Conservation (phyloP, 768 basidiomycete genomes). For the Lentinus tigrinus region DNA sequence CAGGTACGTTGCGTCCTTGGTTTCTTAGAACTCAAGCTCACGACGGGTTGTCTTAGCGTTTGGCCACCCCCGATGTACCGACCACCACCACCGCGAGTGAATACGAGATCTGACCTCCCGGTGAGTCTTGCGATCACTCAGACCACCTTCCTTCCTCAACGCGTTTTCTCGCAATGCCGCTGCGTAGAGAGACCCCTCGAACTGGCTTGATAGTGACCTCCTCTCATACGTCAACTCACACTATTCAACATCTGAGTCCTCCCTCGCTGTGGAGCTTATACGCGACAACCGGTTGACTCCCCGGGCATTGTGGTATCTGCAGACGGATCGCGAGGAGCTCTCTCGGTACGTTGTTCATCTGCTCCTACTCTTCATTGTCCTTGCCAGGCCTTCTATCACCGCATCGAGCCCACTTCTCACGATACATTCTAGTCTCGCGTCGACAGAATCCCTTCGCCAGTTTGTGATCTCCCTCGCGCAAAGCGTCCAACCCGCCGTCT, state of each 20-base stretch:
- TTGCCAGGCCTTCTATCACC: not conserved
- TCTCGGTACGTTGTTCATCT: not conserved
- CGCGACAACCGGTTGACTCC: slow-evolving; percentile 1
- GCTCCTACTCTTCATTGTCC: not conserved
- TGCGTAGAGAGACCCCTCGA: not conserved
- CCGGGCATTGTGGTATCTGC: slow-evolving; percentile 5
- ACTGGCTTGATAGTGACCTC: slow-evolving; percentile 8
- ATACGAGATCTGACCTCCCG: not conserved
- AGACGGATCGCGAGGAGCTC: not conserved
- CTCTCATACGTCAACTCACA: not conserved
- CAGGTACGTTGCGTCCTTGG: not conserved
- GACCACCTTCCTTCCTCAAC: not conserved
- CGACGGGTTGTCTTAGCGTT: not conserved
- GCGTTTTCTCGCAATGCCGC: not conserved
- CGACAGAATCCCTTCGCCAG: not conserved
- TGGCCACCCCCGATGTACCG: not conserved
- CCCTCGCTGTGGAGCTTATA: not conserved
- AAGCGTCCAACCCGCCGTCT: slow-evolving; percentile 6
- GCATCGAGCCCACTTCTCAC: not conserved
- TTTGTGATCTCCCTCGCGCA: slow-evolving; percentile 2
- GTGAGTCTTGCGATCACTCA: not conserved
- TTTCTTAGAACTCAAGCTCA: not conserved
- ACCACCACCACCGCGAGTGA: not conserved
- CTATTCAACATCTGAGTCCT: not conserved
- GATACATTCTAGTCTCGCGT: not conserved